Percentiles rank a stretch among this genome's conserved stretches.
Evolutionary conservation across 805 yeast species (phyloP).

Genomic region (Candida oleophila): DNA sequence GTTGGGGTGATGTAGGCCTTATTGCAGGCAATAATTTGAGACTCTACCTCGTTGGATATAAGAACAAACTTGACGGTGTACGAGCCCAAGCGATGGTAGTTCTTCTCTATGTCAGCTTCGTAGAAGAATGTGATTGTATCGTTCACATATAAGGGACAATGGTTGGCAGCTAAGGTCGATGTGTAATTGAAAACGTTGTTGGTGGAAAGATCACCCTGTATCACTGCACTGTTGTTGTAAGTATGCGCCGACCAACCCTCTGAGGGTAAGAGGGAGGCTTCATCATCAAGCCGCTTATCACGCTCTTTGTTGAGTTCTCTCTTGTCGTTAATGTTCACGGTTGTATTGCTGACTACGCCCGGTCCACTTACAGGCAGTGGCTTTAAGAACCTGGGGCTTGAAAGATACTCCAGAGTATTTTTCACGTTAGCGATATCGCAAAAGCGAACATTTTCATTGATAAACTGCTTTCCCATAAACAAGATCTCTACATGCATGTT

Average conservation of each 20-base stretch:
- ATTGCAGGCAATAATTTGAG: conserved; percentile 47
- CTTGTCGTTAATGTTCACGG: background rate
- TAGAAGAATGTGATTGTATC: conserved; percentile 38
- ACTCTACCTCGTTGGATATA: conserved; percentile 35
- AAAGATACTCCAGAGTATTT: conserved; percentile 23
- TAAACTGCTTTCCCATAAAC: conserved; percentile 42
- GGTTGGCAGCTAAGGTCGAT: conserved; percentile 11
- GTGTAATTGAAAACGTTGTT: conserved; percentile 11
- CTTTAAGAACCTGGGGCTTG: conserved; percentile 25
- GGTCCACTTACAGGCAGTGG: background rate
- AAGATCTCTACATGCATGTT: conserved; percentile 46
- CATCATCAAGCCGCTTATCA: too few relatives aligned
- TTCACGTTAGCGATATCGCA: conserved; percentile 43
- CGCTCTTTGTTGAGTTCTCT: background rate
- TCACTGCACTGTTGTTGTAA: too few relatives aligned
- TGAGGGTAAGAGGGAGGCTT: too few relatives aligned
- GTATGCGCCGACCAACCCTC: too few relatives aligned
- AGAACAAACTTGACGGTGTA: conserved; percentile 42
- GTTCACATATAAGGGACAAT: conserved; percentile 37
- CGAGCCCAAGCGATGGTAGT: conserved; percentile 43
- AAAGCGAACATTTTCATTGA: conserved; percentile 40
- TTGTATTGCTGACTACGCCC: background rate
- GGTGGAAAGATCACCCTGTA: too few relatives aligned
- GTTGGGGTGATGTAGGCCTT: conserved; percentile 50
- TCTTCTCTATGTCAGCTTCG: conserved; percentile 40